Conservation (phyloP, 2,329 filamentous ascomycete genomes). For the Pseudocercospora macadamiae region DNA sequence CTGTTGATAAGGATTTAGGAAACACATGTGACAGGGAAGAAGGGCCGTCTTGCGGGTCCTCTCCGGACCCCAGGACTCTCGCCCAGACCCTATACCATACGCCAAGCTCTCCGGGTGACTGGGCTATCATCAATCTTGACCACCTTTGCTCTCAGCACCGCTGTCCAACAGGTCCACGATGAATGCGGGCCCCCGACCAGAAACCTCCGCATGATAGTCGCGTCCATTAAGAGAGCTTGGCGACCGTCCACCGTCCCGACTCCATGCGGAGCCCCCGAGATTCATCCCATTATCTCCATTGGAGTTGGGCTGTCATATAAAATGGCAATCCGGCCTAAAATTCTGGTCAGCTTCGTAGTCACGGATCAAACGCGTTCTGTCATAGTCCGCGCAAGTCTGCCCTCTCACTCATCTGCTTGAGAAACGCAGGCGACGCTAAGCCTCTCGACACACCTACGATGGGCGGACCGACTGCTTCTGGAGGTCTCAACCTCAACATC, state of each 20-base stretch:
- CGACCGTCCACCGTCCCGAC: not conserved
- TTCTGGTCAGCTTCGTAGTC: too few relatives aligned
- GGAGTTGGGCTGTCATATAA: not conserved
- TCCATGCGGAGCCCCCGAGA: slow-evolving; percentile 9
- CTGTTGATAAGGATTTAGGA: not conserved
- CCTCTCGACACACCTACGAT: slow-evolving; percentile 4
- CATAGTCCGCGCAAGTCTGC: too few relatives aligned
- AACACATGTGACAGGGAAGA: not conserved
- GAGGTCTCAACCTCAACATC: slow-evolving; percentile 27
- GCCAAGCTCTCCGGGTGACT: slow-evolving; percentile 18
- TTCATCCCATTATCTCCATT: not conserved
- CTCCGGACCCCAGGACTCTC: not conserved
- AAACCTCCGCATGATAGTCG: slow-evolving; percentile 1
- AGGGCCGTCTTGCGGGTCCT: slow-evolving; percentile 7
- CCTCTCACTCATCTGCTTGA: not conserved
- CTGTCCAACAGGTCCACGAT: slow-evolving; percentile 6
- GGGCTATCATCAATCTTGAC: slow-evolving; percentile 17
- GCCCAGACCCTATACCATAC: slow-evolving; percentile 15
- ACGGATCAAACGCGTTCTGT: too few relatives aligned
- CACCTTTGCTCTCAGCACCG: slow-evolving; percentile 10
- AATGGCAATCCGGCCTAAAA: too few relatives aligned
- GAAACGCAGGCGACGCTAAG: not conserved
- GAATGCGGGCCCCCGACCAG: slow-evolving; percentile 2
- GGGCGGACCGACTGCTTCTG: slow-evolving; percentile 10
- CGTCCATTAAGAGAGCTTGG: slow-evolving; percentile 1